Percentiles rank a stretch among this genome's conserved stretches.
Conservation (phyloP, 139 green algal genomes). For the Chlamydomonas eustigma region DNA sequence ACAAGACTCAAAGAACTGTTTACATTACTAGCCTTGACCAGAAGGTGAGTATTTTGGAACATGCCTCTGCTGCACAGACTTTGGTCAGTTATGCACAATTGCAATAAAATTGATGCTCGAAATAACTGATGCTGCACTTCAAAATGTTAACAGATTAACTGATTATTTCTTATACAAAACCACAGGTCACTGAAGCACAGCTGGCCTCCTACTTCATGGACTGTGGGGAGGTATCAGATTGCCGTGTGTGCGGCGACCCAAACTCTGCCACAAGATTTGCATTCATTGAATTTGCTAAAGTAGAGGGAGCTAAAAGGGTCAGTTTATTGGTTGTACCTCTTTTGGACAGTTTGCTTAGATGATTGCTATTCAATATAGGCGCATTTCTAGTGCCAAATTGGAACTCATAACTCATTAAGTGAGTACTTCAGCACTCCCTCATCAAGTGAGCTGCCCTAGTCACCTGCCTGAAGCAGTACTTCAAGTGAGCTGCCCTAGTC, state of each 20-base stretch:
- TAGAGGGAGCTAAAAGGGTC: neutral
- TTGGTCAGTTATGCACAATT: too few species aligned
- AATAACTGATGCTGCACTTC: neutral
- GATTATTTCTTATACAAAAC: neutral
- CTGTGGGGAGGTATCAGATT: constrained; percentile 80
- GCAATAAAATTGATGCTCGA: neutral
- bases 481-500: too few species aligned
- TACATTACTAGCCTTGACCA: constrained; percentile 77
- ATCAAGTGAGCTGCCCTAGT: too few species aligned
- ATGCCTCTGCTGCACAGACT: too few species aligned
- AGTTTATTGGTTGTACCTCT: too few species aligned
- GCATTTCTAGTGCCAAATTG: too few species aligned
- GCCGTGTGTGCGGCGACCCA: constrained; percentile 90
- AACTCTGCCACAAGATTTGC: constrained; percentile 90
- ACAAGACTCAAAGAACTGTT: constrained; percentile 74
- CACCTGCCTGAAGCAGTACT: too few species aligned
- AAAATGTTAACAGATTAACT: too few species aligned
- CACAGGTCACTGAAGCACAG: constrained; percentile 69
- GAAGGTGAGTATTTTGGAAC: constrained; percentile 14
- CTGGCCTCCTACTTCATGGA: constrained; percentile 68
- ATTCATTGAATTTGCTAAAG: constrained; percentile 85
- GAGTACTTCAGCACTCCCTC: too few species aligned
- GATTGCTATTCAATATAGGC: too few species aligned
- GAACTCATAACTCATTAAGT: too few species aligned
- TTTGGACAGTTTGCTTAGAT: too few species aligned